These are phyloP conservation scores for Magnusiomyces paraingens DNA, from an alignment of 1,139 yeast species.

Conservation along the genomic window DNA sequence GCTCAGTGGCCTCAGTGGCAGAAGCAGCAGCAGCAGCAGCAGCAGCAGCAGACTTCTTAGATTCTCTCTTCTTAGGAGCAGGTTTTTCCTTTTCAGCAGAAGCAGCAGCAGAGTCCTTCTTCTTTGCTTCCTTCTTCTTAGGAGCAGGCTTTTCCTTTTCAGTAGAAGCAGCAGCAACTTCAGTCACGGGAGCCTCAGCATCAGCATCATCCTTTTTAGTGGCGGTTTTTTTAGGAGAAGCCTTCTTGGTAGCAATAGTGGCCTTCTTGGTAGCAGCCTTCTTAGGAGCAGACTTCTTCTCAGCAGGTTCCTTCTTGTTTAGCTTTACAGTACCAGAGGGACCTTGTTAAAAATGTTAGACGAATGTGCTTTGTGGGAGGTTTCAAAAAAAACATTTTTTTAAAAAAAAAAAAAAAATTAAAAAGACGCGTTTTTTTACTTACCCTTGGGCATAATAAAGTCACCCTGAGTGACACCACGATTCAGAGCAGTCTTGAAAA, in stretches of 20 bases:
- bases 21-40: conserved; percentile 19
- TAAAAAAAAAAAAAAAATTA: background rate
- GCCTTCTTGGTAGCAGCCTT: conserved; percentile 27
- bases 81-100: conserved; percentile 20
- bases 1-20: conserved; percentile 20
- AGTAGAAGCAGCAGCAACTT: too few species aligned
- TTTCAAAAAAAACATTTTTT: background rate
- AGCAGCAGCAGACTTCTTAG: conserved; percentile 24
- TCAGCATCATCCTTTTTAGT: conserved; percentile 21
- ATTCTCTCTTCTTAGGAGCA: conserved; percentile 26
- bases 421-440: conserved; percentile 19
- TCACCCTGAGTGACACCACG: conserved; percentile 75
- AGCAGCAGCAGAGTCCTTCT: conserved; percentile 5
- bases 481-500: conserved; percentile 72
- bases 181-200: conserved; percentile 5
- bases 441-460: conserved; percentile 81
- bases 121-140: too few species aligned
- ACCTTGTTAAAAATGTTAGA: conserved; percentile 4
- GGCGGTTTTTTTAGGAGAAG: conserved; percentile 27
- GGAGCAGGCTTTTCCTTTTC: too few species aligned
- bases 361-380: too few species aligned
- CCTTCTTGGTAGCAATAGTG: conserved; percentile 17
- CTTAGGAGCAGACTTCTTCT: conserved; percentile 21
- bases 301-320: conserved; percentile 37
- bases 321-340: conserved; percentile 69